phyloP scores from a whole-genome alignment of 2,329 filamentous ascomycete genomes.

The Colletotrichum melonis region DNA sequence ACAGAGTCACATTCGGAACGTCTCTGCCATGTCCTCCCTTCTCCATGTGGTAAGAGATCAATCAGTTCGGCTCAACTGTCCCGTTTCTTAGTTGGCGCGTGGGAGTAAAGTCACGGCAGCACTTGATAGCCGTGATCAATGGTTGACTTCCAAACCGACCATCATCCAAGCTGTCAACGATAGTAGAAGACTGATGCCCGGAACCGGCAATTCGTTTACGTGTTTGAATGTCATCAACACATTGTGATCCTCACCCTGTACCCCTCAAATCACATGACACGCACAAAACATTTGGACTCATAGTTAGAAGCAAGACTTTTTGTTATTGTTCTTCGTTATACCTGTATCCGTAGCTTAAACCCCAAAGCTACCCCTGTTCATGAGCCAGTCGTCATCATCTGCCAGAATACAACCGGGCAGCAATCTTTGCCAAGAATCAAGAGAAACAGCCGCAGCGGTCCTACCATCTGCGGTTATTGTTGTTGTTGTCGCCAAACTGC shows the following conservation, averaged over 20 bases:
- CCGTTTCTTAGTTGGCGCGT: neutral
- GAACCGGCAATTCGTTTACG: neutral
- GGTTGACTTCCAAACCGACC: neutral
- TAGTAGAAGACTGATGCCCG: neutral
- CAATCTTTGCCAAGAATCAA: neutral
- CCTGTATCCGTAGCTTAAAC: conserved; percentile 5
- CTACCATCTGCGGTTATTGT: conserved; percentile 35
- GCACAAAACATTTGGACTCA: too few species aligned
- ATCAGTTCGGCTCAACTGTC: neutral
- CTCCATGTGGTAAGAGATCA: neutral
- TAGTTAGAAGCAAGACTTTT: conserved; percentile 14
- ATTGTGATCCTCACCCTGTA: neutral
- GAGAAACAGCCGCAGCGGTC: neutral
- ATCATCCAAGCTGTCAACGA: neutral
- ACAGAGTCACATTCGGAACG: neutral
- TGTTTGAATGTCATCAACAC: neutral
- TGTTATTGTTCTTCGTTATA: conserved; percentile 15
- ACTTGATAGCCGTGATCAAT: neutral
- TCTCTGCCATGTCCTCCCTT: neutral
- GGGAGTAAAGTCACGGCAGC: neutral
- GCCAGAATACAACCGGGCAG: conserved; percentile 2
- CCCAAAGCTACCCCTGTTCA: neutral
- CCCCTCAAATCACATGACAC: neutral
- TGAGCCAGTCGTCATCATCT: conserved; percentile 7
- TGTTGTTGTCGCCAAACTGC: conserved; percentile 33